A percentile compares a stretch with the other conserved stretches of the same genome.
Evolutionary conservation across 495 filamentous ascomycete genomes (phyloP).

Genomic region (Massariosphaeria phaeospora): DNA sequence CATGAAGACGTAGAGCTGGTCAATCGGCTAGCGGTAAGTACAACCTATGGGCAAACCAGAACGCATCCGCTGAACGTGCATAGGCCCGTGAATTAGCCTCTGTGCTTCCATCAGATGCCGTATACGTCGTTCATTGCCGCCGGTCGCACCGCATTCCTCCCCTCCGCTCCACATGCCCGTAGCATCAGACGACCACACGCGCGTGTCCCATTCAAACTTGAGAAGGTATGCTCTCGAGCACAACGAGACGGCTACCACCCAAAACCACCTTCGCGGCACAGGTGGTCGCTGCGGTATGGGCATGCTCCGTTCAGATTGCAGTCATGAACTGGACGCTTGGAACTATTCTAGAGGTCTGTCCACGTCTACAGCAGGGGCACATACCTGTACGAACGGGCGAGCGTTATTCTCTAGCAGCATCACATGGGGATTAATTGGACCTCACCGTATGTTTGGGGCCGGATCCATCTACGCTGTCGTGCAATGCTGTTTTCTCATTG

Average conservation of each 20-base stretch:
- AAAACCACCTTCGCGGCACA: constrained; percentile 43
- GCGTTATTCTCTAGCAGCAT: constrained; percentile 45
- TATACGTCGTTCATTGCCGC: too few relatives aligned
- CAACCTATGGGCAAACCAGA: too few relatives aligned
- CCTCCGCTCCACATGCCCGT: too few relatives aligned
- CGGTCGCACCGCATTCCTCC: too few relatives aligned
- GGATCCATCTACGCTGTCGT: constrained; percentile 47
- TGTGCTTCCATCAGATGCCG: too few relatives aligned
- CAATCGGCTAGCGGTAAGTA: too few relatives aligned
- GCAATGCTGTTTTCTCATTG: constrained; percentile 51
- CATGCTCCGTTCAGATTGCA: constrained; percentile 41
- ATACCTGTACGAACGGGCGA: constrained; percentile 27
- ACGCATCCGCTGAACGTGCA: too few relatives aligned
- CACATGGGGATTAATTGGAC: constrained; percentile 55
- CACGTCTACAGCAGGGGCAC: constrained; percentile 34
- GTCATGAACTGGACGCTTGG: constrained; percentile 46
- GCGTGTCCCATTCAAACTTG: too few relatives aligned
- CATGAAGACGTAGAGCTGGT: too few relatives aligned
- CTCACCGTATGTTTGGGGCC: constrained; percentile 49
- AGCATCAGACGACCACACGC: too few relatives aligned
- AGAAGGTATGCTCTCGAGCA: too few relatives aligned
- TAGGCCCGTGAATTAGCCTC: too few relatives aligned
- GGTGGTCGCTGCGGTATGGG: constrained; percentile 42
- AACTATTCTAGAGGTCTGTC: constrained; percentile 42
- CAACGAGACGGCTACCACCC: constrained; percentile 46